Evolutionary conservation across 805 yeast genomes (phyloP).

Genomic region (Yarrowia sp.): DNA sequence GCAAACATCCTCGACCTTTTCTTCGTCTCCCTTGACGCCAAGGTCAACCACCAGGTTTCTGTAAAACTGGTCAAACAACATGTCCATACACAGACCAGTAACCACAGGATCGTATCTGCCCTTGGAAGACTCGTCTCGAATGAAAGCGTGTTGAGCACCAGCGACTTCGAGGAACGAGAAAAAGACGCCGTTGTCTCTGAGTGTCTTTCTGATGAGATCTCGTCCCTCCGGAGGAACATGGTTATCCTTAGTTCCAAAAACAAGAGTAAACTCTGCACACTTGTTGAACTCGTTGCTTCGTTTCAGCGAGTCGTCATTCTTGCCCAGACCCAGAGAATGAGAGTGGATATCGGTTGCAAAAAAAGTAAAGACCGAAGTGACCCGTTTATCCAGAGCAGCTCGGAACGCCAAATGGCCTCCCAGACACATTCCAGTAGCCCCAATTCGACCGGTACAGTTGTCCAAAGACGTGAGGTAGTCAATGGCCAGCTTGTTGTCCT

Average conservation of each 20-base stretch:
- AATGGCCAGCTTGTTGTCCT: conserved; percentile 61
- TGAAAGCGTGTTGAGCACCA: conserved; percentile 82
- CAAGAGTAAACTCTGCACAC: conserved; percentile 53
- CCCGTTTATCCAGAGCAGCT: conserved; percentile 59
- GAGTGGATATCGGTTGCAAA: conserved; percentile 79
- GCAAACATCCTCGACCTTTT: conserved; percentile 61
- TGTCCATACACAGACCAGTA: conserved; percentile 62
- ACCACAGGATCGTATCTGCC: conserved; percentile 82
- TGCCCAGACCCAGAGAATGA: conserved; percentile 60
- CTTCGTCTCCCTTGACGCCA: conserved; percentile 55
- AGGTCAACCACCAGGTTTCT: conserved; percentile 62
- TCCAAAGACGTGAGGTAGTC: conserved; percentile 56
- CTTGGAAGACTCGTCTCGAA: conserved; percentile 72
- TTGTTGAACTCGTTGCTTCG: conserved; percentile 50
- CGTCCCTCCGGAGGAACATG: conserved; percentile 79
- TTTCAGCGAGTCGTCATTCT: conserved; percentile 61
- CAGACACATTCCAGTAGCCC: conserved; percentile 84
- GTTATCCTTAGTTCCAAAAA: conserved; percentile 74
- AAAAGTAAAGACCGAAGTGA: conserved; percentile 67
- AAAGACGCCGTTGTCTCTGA: conserved; percentile 57
- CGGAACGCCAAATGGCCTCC: conserved; percentile 82
- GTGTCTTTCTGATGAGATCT: conserved; percentile 59
- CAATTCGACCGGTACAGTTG: conserved; percentile 69
- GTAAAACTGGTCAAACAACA: conserved; percentile 67
- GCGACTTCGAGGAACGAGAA: conserved; percentile 71